Evolutionary conservation across 345 rosid genomes (phyloP), one percentile per base, ranked within the genome.

Genomic region (Cardamine occulta): DNA sequence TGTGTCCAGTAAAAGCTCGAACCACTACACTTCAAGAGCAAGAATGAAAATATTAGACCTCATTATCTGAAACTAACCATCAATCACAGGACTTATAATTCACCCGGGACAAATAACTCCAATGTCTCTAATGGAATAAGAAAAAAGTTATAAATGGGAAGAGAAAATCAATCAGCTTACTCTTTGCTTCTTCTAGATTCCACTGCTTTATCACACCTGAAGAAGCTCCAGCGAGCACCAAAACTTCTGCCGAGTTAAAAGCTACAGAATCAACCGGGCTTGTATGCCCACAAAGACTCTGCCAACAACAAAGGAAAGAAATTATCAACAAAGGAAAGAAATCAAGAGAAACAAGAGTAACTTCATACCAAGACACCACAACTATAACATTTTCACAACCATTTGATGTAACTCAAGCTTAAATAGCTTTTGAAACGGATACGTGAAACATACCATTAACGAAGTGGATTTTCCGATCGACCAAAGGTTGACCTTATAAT

Each of bases 21-120:
- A 96, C 91, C 85, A 90, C 99, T 96, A 88, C 95, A 84, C 98
- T 93, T 91, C 95, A 90, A 80, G 86, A 83, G 82, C 75, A 89
- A 82, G 67, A 76, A 73, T 53, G 48, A 63, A 71, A 17, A 80
- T 53, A 82, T 84, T 75, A 88, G 80, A 72, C 55, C 63, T 39
- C 71, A 64, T 28, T n/a, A 45, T 76, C 45, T 62, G 32, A 76
- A 76, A 62, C 57, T 23, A 40, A 21, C 18, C 28, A 31, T 48
- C 29, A 48, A 48, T 48, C 57, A 47, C 42, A 31, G 12, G 58
- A 66, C 58, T 66, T 28, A 63, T 1, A 63, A 62, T 7, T 62
- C 49, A 6, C 32, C 48, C 2, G 3, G 15, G 65, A 37, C 48
- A 61, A 59, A 37, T 6, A 6, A 23, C 26, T 39, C 63, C 15